Conservation (phyloP, 768 basidiomycete genomes). For the Peribolospora baueri region DNA sequence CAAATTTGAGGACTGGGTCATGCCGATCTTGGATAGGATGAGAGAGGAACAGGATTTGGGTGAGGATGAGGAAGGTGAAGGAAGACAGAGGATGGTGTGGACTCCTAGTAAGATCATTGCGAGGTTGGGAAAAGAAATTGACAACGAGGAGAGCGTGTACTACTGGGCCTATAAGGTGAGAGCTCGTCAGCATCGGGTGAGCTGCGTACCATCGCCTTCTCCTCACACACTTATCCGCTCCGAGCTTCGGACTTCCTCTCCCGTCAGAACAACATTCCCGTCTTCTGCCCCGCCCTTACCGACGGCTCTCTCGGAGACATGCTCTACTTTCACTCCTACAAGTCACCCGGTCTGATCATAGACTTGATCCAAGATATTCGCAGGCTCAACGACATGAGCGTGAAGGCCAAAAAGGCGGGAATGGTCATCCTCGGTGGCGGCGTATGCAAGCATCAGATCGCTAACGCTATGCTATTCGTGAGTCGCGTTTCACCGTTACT, state of each 20-base stretch:
- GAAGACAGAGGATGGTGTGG: constrained; percentile 29
- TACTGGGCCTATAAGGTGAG: constrained; percentile 98
- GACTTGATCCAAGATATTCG: constrained; percentile 93
- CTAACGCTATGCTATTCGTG: constrained; percentile 98
- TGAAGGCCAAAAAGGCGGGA: constrained; percentile 73
- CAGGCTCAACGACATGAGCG: constrained; percentile 61
- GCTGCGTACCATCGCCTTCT: neutral
- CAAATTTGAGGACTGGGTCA: constrained; percentile 98
- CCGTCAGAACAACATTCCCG: constrained; percentile 78
- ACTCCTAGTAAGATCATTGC: constrained; percentile 81
- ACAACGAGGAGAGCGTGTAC: constrained; percentile 90
- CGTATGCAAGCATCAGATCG: constrained; percentile 97
- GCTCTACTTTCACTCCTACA: constrained; percentile 97
- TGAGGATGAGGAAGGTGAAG: constrained; percentile 22
- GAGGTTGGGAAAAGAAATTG: constrained; percentile 85
- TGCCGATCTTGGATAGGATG: constrained; percentile 74
- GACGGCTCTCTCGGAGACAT: constrained; percentile 97
- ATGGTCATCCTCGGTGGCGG: constrained; percentile 97
- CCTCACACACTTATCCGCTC: constrained; percentile 7
- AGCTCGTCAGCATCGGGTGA: neutral
- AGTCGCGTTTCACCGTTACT: constrained; percentile 13
- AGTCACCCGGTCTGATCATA: constrained; percentile 52
- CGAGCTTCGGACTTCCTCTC: constrained; percentile 6
- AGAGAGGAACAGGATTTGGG: constrained; percentile 50
- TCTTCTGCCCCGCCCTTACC: constrained; percentile 93